Conservation (phyloP, 2,329 filamentous ascomycete genomes). For the Clarireedia monteithiana region DNA sequence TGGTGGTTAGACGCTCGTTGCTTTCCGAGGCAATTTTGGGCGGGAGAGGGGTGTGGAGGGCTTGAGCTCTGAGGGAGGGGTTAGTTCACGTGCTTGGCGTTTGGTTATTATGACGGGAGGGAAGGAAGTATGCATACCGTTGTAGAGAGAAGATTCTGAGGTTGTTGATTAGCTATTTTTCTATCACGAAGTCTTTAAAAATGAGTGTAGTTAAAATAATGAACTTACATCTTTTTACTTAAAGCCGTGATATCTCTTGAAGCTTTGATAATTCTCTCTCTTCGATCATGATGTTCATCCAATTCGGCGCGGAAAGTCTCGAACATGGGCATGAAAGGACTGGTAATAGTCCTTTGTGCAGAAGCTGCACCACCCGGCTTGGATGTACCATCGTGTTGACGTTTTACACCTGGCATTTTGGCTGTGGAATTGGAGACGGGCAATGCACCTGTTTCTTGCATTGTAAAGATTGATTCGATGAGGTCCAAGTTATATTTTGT, state of each 20-base stretch:
- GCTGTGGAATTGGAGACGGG: background rate
- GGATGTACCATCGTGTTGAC: conserved; percentile 9
- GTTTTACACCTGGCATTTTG: conserved; percentile 8
- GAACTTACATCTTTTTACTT: conserved; percentile 87
- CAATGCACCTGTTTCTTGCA: background rate
- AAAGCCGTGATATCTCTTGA: conserved; percentile 87
- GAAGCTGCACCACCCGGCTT: conserved; percentile 29
- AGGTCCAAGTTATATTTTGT: background rate
- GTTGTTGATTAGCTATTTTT: conserved; percentile 17
- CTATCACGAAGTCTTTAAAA: background rate
- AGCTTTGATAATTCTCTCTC: conserved; percentile 83
- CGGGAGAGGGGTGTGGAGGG: conserved; percentile 55
- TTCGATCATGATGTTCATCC: conserved; percentile 88
- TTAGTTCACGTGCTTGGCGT: background rate
- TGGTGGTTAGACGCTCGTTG: conserved; percentile 60
- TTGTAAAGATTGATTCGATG: background rate
- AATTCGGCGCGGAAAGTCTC: conserved; percentile 78
- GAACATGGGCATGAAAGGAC: conserved; percentile 66
- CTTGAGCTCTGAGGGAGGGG: conserved; percentile 49
- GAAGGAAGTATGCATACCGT: conserved; percentile 41
- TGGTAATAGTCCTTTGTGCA: conserved; percentile 41
- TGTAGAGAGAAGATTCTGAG: conserved; percentile 76
- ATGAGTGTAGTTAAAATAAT: background rate
- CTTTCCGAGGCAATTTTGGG: conserved; percentile 63
- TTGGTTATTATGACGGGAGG: background rate